These are phyloP conservation scores for Clarkia xantiana DNA, from an alignment of 345 rosid genomes.

Conservation along the genomic window DNA sequence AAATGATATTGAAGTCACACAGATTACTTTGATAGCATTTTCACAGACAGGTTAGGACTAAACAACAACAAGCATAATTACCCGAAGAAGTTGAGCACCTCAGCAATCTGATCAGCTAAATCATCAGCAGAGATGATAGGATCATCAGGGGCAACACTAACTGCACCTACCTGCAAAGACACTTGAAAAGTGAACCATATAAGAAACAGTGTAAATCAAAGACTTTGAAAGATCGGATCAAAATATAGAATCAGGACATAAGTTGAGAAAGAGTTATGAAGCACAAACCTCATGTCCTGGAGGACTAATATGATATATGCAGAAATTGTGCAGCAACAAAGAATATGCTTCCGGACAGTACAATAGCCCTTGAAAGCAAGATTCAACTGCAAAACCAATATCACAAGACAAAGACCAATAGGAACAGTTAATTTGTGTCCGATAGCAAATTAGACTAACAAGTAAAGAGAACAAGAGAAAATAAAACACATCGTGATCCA, in stretches of 20 bases:
- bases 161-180: slow-evolving; percentile 93
- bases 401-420: not conserved
- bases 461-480: not conserved
- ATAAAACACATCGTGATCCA: not conserved
- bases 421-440: not conserved
- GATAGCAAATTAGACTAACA: not conserved
- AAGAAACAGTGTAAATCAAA: slow-evolving; percentile 38
- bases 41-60: not conserved
- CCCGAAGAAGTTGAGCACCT: slow-evolving; percentile 93
- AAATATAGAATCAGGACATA: no score
- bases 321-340: slow-evolving; percentile 83
- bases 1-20: no score
- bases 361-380: slow-evolving; percentile 82
- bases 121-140: slow-evolving; percentile 74
- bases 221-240: not conserved
- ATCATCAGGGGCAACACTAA: slow-evolving; percentile 34
- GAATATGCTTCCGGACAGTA: slow-evolving; percentile 85
- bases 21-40: not conserved
- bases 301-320: slow-evolving; percentile 92
- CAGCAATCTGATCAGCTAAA: slow-evolving; percentile 81
- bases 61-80: slow-evolving; percentile 14
- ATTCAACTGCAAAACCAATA: slow-evolving; percentile 43
- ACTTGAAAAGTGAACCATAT: slow-evolving; percentile 45
- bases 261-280: slow-evolving; percentile 6
- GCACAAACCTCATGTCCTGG: slow-evolving; percentile 92